Conservation (phyloP, 179 eudicot genomes). For the Beta macrorhiza region DNA sequence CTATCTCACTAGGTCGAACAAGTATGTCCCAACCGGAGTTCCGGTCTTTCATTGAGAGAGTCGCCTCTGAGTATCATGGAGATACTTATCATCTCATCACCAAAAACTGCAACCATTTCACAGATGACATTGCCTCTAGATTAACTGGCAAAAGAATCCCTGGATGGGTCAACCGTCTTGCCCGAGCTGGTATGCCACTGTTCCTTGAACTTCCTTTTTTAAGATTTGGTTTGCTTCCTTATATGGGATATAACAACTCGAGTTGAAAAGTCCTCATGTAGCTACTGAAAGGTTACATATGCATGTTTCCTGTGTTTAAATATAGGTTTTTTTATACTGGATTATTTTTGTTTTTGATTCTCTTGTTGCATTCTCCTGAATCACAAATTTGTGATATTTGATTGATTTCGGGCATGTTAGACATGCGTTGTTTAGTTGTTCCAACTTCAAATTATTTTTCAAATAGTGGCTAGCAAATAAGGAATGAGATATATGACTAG, state of each 20-base stretch:
- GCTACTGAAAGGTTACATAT: neutral
- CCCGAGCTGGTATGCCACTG: conserved; percentile 50
- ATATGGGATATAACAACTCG: neutral
- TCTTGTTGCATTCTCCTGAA: neutral
- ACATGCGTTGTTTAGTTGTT: neutral
- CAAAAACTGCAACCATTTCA: conserved; percentile 79
- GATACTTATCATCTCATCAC: conserved; percentile 87
- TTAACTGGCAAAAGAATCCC: conserved; percentile 65
- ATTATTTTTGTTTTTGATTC: neutral
- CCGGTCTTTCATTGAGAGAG: conserved; percentile 63
- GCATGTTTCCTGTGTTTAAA: neutral
- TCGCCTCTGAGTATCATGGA: conserved; percentile 90
- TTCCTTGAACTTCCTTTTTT: conserved; percentile 1
- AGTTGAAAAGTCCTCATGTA: neutral
- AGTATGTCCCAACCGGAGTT: conserved; percentile 73
- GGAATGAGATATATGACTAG: neutral
- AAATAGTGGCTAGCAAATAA: neutral
- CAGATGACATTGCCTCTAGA: conserved; percentile 58
- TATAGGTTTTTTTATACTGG: neutral
- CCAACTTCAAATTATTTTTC: neutral
- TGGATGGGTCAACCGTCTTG: conserved; percentile 84
- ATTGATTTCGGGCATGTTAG: neutral
- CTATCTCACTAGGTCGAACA: conserved; percentile 61
- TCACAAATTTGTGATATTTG: neutral
- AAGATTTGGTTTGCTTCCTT: neutral